Evolutionary conservation across 1,284 basidiomycete genomes (phyloP).

Genomic region (Boletus semigastroideus): DNA sequence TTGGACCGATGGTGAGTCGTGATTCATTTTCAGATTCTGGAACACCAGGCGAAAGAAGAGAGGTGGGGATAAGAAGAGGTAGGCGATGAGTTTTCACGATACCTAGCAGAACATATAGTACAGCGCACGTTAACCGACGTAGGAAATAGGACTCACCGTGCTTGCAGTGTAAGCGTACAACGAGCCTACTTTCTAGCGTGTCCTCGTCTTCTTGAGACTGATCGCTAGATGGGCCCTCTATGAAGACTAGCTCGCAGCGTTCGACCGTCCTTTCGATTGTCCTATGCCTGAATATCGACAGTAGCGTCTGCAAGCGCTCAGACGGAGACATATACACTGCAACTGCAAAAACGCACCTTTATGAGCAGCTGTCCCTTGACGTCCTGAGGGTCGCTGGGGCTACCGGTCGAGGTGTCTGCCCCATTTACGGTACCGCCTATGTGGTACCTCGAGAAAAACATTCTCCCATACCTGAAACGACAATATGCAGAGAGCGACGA

Average conservation of each 20-base stretch:
- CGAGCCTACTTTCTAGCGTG: conserved; percentile 65
- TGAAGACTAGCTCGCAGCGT: conserved; percentile 68
- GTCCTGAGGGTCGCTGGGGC: conserved; percentile 32
- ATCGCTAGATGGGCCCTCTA: conserved; percentile 46
- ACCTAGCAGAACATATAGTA: conserved; percentile 42
- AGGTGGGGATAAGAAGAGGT: conserved; percentile 54
- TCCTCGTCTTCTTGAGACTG: conserved; percentile 54
- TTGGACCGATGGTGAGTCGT: conserved; percentile 66
- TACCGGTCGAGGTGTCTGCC: conserved; percentile 15
- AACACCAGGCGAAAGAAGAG: conserved; percentile 59
- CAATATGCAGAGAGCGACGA: conserved; percentile 77
- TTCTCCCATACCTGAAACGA: conserved; percentile 66
- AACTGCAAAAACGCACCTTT: conserved; percentile 48
- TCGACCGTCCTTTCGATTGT: conserved; percentile 74
- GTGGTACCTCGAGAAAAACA: conserved; percentile 69
- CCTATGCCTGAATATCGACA: conserved; percentile 70
- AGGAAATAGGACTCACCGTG: conserved; percentile 51
- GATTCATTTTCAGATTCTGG: conserved; percentile 58
- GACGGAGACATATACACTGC: conserved; percentile 1
- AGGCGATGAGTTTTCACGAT: conserved; percentile 78
- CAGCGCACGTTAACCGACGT: not conserved
- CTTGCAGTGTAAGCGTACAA: conserved; percentile 75
- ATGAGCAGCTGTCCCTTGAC: conserved; percentile 64
- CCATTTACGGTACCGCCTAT: conserved; percentile 35
- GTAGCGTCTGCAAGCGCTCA: conserved; percentile 48